Evolutionary conservation across 1,284 basidiomycete species (phyloP).

Genomic region (Psilocybe mexicana): DNA sequence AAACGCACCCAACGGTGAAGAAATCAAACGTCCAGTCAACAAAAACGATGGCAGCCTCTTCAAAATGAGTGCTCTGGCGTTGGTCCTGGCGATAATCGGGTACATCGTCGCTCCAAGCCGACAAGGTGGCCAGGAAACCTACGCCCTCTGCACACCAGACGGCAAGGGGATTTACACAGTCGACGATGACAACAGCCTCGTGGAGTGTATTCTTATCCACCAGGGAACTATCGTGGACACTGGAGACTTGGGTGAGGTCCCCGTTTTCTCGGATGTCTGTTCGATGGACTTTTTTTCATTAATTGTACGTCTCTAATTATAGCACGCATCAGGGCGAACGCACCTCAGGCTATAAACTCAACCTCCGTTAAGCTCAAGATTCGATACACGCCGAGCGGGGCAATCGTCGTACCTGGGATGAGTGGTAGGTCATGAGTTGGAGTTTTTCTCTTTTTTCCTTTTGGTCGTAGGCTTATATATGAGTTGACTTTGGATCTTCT

Average conservation of each 20-base stretch:
- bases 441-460: background rate
- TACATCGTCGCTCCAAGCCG: too few relatives aligned
- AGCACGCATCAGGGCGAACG: too few relatives aligned
- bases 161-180: slow-evolving; percentile 62
- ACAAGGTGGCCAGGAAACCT: slow-evolving; percentile 24
- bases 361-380: background rate
- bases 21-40: too few relatives aligned
- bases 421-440: slow-evolving; percentile 6
- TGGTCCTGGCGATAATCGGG: background rate
- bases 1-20: too few relatives aligned
- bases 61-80: background rate
- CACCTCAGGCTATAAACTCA: too few relatives aligned
- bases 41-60: too few relatives aligned
- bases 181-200: slow-evolving; percentile 45
- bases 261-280: too few relatives aligned
- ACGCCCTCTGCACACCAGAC: slow-evolving; percentile 59
- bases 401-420: slow-evolving; percentile 12
- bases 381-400: slow-evolving; percentile 7
- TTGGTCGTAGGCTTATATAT: too few relatives aligned
- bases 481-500: too few relatives aligned
- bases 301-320: too few relatives aligned
- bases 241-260: slow-evolving; percentile 53
- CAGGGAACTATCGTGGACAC: slow-evolving; percentile 47
- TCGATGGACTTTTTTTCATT: too few relatives aligned
- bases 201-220: slow-evolving; percentile 60